Percentiles rank a stretch among this genome's conserved stretches.
Evolutionary conservation across 345 rosid species (phyloP).

Genomic region (Streptanthus diversifolius): DNA sequence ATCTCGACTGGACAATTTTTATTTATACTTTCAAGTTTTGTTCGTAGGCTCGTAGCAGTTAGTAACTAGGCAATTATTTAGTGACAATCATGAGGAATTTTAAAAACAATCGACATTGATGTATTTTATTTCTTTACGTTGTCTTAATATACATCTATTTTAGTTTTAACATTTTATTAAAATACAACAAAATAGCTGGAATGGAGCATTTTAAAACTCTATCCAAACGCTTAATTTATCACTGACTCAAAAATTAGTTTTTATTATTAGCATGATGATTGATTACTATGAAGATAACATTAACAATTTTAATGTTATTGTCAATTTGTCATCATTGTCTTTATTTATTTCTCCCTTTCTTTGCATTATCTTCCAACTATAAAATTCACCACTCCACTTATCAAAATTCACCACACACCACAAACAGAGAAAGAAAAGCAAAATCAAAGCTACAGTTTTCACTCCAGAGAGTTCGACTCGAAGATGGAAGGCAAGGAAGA

Average conservation of each 20-base stretch:
- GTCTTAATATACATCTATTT: background rate
- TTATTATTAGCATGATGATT: constrained; percentile 14
- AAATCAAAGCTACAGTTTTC: background rate
- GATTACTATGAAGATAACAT: constrained; percentile 17
- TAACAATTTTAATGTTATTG: background rate
- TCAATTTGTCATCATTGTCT: constrained; percentile 6
- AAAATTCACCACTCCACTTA: constrained; percentile 4
- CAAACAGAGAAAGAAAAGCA: background rate
- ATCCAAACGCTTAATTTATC: constrained; percentile 13
- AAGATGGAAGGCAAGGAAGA: constrained; percentile 48
- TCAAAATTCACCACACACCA: background rate
- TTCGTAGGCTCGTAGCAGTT: background rate
- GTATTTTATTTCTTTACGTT: background rate
- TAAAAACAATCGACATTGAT: background rate
- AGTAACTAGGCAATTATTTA: background rate
- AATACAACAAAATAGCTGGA: constrained; percentile 11
- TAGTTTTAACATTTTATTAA: background rate
- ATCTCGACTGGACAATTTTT: background rate
- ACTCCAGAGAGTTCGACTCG: background rate
- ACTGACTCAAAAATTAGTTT: constrained; percentile 1
- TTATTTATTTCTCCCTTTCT: constrained; percentile 2
- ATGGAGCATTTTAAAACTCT: constrained; percentile 14
- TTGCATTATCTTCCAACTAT: constrained; percentile 21
- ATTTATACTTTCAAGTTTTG: background rate
- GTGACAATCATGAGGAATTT: background rate